Evolutionary conservation across 768 basidiomycete species (phyloP).

Genomic region (Lentinula boryana): DNA sequence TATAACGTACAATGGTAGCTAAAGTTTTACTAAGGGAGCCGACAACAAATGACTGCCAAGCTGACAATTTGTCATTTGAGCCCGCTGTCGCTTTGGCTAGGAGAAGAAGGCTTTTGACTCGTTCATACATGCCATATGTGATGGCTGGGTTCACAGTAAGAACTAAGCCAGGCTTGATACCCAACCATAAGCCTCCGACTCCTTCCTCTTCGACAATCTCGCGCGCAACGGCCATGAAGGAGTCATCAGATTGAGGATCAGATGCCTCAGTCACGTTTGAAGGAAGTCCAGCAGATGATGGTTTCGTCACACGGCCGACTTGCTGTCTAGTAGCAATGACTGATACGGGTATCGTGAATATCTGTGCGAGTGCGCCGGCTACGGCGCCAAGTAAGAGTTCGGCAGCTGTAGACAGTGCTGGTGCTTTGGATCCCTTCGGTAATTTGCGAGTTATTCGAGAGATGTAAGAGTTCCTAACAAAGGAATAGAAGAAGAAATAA

Average conservation of each 20-base stretch:
- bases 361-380: conserved; percentile 92
- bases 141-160: conserved; percentile 97
- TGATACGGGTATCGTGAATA: conserved; percentile 96
- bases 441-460: conserved; percentile 57
- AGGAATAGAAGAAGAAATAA: conserved; percentile 98
- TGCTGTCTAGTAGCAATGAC: conserved; percentile 98
- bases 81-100: conserved; percentile 43
- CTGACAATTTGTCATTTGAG: conserved; percentile 56
- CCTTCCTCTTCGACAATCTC: conserved; percentile 91
- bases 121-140: conserved; percentile 92
- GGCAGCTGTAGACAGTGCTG: conserved; percentile 62
- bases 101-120: conserved; percentile 73
- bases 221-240: conserved; percentile 71
- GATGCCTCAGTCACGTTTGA: background rate
- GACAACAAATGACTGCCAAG: conserved; percentile 75
- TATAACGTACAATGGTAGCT: conserved; percentile 77
- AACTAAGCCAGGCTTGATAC: conserved; percentile 88
- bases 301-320: conserved; percentile 45
- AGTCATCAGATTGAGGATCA: conserved; percentile 42
- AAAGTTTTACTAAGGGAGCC: conserved; percentile 93
- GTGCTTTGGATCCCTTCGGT: conserved; percentile 54
- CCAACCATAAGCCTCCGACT: conserved; percentile 85
- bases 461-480: conserved; percentile 80
- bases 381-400: conserved; percentile 87
- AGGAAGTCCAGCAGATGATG: background rate